Conservation (phyloP, 352 stramenopile genomes). For the Ophiocytium majus region DNA sequence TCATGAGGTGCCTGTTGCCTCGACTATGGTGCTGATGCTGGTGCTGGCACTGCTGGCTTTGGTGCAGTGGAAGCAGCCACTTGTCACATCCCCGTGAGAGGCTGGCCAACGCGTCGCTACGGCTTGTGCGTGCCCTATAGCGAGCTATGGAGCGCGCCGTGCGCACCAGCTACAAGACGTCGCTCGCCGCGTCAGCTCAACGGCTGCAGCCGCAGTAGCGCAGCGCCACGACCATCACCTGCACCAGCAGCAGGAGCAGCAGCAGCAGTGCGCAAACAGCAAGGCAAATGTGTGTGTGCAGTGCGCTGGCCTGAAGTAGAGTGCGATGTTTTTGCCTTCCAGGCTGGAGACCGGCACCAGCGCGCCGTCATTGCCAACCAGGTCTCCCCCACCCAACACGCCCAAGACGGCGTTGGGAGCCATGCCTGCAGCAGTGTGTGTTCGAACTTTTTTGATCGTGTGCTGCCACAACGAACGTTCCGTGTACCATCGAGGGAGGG, state of each 20-base stretch:
- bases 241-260: too few species aligned
- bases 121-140: too few species aligned
- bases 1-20: too few species aligned
- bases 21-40: neutral
- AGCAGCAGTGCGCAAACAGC: too few species aligned
- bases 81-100: too few species aligned
- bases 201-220: neutral
- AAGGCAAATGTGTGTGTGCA: too few species aligned
- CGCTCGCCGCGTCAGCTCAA: neutral
- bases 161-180: neutral
- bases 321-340: neutral
- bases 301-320: neutral
- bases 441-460: too few species aligned
- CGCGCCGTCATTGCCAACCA: neutral
- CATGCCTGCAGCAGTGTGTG: too few species aligned
- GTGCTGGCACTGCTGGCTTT: neutral
- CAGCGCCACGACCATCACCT: too few species aligned
- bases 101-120: too few species aligned
- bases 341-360: neutral
- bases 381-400: neutral
- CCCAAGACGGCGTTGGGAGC: neutral
- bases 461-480: too few species aligned
- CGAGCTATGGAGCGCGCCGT: neutral
- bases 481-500: too few species aligned
- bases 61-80: neutral